Evolutionary conservation across 2,329 filamentous ascomycete species (phyloP), one percentile per base, ranked within the genome.

Genomic region (Fusarium humuli): DNA sequence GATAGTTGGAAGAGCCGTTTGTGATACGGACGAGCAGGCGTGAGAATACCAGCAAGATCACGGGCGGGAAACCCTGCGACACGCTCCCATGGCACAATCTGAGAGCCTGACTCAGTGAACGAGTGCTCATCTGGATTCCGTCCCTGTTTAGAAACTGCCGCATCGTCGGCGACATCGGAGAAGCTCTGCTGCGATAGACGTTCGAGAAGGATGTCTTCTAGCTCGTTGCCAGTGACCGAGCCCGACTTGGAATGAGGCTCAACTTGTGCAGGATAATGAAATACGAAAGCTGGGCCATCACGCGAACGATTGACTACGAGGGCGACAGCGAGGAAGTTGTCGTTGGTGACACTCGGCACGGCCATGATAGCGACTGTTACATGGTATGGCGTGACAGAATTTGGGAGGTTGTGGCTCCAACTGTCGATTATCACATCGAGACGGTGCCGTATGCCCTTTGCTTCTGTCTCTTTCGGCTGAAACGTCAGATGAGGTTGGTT

Each of bases 1-100:
- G 90, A 92, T 62, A 97, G 85, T 77, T 97, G 92, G 75, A 97
- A 97, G 25, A 90, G 88, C 72, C 87, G 89, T 82, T 95, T 97
- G 81, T 96, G 91, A 78, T 92, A 94, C 11, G 91, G 87, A 14
- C 89, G 85, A 11, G 89, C 88, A 0, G 94, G 94, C 2, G 92
- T 94, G 57, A 97, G 79, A 50, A 97, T 86, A 70, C 91, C 93
- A 74, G 93, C 93, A 65, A 97, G 87, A 47, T 94, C 92, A 66
- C 91, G 89, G n/a, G 90, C 90, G 4, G 89, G 88, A 61, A 94
- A 90, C 2, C 92, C 92, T 53, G 92, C 87, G 20, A 96, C 86
- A 54, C 89, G 88, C 77, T 95, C 90, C 91, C 91, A 92, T 0
- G 88, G 88, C 30, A 88, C 87, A 41, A 88, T 81, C 68, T 88